Conservation (phyloP, 352 stramenopile genomes). For the Phytopythium kandeliae region DNA sequence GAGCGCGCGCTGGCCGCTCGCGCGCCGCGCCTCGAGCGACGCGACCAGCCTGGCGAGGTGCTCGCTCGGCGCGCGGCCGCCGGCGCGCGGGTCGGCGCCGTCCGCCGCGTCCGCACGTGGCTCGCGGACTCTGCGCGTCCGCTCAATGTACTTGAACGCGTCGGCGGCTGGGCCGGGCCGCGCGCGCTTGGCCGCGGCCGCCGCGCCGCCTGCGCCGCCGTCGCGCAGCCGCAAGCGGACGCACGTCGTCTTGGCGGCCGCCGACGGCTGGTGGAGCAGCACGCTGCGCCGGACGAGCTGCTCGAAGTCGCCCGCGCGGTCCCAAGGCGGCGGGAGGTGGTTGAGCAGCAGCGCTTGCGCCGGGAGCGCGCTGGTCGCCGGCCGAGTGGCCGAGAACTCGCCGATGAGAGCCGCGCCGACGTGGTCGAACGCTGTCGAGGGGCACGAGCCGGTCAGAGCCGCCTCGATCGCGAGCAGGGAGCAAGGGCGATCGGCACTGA, state of each 20-base stretch:
- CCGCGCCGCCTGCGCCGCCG: neutral
- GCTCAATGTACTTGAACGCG: slow-evolving; percentile 48
- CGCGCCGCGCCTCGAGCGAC: slow-evolving; percentile 38
- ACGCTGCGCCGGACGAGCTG: slow-evolving; percentile 41
- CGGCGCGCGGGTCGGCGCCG: neutral
- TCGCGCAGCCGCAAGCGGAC: slow-evolving; percentile 32
- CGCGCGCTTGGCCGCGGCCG: no score
- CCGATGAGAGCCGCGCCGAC: slow-evolving; percentile 32
- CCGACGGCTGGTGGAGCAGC: slow-evolving; percentile 31
- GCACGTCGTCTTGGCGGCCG: slow-evolving; percentile 17
- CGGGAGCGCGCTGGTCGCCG: slow-evolving; percentile 3
- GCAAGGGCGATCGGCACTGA: no score
- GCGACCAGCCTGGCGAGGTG: slow-evolving; percentile 40
- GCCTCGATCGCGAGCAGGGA: no score
- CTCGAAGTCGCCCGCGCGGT: slow-evolving; percentile 9
- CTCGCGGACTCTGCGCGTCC: slow-evolving; percentile 27
- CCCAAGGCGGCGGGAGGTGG: slow-evolving; percentile 9
- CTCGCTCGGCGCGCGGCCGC: slow-evolving; percentile 10
- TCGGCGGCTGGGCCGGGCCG: neutral
- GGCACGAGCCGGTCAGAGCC: neutral
- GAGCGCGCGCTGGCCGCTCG: slow-evolving; percentile 24
- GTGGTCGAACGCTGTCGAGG: slow-evolving; percentile 33
- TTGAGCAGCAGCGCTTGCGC: slow-evolving; percentile 38
- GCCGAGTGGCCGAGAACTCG: slow-evolving; percentile 14
- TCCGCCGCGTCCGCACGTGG: neutral